Evolutionary conservation across 2,329 filamentous ascomycete genomes (phyloP).

Genomic region (Claviceps maximensis): DNA sequence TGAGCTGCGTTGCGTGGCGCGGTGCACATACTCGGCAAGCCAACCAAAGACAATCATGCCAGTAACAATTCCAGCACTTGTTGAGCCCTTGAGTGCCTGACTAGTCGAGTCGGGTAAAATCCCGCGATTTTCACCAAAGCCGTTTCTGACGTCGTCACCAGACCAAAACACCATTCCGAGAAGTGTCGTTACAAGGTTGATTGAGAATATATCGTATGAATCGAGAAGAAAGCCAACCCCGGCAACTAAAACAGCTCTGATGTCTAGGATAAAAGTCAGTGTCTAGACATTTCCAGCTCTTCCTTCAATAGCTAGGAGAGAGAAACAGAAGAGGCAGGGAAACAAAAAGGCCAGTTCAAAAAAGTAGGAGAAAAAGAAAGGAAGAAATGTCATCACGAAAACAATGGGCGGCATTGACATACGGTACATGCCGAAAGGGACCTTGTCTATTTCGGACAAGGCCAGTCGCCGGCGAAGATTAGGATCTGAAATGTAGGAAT

Average conservation of each 20-base stretch:
- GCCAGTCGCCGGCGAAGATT: conserved; percentile 63
- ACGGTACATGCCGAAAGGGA: conserved; percentile 61
- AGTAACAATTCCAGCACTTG: conserved; percentile 64
- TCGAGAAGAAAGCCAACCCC: conserved; percentile 78
- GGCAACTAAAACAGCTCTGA: conserved; percentile 61
- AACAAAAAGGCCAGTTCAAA: background rate
- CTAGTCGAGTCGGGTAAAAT: conserved; percentile 50
- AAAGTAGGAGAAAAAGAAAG: background rate
- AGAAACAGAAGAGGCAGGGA: background rate
- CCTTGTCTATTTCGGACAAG: conserved; percentile 67
- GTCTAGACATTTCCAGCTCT: background rate
- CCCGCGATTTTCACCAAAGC: conserved; percentile 39
- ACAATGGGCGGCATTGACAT: conserved; percentile 10
- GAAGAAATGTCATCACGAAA: background rate
- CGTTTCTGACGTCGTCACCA: conserved; percentile 26
- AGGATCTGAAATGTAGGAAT: conserved; percentile 52
- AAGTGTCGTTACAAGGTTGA: conserved; percentile 58
- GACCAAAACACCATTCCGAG: conserved; percentile 68
- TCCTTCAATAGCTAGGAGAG: background rate
- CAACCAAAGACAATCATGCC: conserved; percentile 68
- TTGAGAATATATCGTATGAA: conserved; percentile 71
- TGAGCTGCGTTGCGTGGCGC: background rate
- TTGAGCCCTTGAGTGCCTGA: conserved; percentile 70
- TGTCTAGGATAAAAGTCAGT: conserved; percentile 26
- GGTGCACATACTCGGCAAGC: conserved; percentile 48